Evolutionary conservation across 495 filamentous ascomycete species (phyloP), one percentile per base, ranked within the genome.

Genomic region (Aspergillus nanangensis): DNA sequence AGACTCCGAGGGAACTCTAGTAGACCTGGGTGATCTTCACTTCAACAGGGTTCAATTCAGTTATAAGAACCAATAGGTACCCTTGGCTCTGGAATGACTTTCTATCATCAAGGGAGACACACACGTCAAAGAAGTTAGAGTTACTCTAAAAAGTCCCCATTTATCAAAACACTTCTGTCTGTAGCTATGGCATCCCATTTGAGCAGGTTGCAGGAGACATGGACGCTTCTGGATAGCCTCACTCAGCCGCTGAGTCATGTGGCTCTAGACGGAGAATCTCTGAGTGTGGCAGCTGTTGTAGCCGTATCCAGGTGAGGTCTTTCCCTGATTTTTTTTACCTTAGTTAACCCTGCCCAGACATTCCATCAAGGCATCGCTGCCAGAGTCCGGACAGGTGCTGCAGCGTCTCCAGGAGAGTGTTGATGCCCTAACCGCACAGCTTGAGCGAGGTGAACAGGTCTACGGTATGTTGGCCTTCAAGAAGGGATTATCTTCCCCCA

Each of bases 211-310:
- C 25, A 35, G 15, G 31, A 33, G 29, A 33, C 27, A 25, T 44
- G 41, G 41, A 14, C 27, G 3, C 25, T 33, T 21, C 7, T 32
- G 15, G 25, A 23, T 8, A 19, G 15, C 2, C n/a, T 35, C 18
- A 11, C 18, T 5, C n/a, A 13, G 22, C 5, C 13, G 5, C 8
- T 13, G 4, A 13, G 15, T 14, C 29, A 18, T 13, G 25, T 44
- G 18, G 15, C 19, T n/a, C 27, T 44, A 3, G 41, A 44, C n/a
- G 41, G 41, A 20, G 14, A 34, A 15, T 44, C 41, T 18, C 41
- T 44, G n/a, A 44, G 41, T 21, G 18, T 44, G 13, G 41, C 14
- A 13, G 15, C 27, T n/a, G 19, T 44, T 32, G 17, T 44, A 5
- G 25, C 41, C 18, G 27, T 44, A 4, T 11, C 41, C 3, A 32